Base-by-base conservation (phyloP, 345 rosid genomes). In the Trapa incisa region DNA sequence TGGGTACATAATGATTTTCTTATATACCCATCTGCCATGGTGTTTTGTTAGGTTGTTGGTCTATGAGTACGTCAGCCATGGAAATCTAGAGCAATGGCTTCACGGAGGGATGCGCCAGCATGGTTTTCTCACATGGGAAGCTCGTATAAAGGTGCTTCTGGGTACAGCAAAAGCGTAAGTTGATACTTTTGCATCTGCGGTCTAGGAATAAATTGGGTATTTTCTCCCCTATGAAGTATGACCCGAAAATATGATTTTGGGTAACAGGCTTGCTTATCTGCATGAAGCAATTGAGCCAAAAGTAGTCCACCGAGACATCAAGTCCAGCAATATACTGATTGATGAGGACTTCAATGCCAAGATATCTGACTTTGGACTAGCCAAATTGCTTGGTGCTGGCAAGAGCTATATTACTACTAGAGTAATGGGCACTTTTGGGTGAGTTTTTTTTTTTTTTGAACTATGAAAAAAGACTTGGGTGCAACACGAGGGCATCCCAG, bases 391-490 rank as follows among this genome's bases (percentile, higher is more conserved):
- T 37, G 97, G 97, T 80, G 91, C 92, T 61, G 98, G 92, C 77
- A 85, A 81, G 74, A 88, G 88, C 75, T 84, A 87, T 61, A 83
- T 93, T 67, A 88, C 96, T 62, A 93, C 99, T 48, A 82, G 97
- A 81, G 97, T 93, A 60, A 93, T 93, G 99, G 97, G 99, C 69
- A 93, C 99, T 50, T 93, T 93, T 48, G 99, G 99, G 96, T 93
- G 78, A 84, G 95, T 79, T 47, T 53, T 4, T 72, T 71, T 48
- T n/a, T 22, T 22, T 22, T 22, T 22, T 22, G 29, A 22, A 22
- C 29, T 22, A 22, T 22, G 29, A 22, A 22, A 22, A 22, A 22
- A 0, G 29, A 22, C 29, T 22, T 22, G 29, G 29, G 29, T 22
- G 29, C 29, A 22, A 22, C 29, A 22, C 29, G 29, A 22, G 29